phyloP scores from a whole-genome alignment of 176 grass and related monocot genomes.

The Paspalum vaginatum region DNA sequence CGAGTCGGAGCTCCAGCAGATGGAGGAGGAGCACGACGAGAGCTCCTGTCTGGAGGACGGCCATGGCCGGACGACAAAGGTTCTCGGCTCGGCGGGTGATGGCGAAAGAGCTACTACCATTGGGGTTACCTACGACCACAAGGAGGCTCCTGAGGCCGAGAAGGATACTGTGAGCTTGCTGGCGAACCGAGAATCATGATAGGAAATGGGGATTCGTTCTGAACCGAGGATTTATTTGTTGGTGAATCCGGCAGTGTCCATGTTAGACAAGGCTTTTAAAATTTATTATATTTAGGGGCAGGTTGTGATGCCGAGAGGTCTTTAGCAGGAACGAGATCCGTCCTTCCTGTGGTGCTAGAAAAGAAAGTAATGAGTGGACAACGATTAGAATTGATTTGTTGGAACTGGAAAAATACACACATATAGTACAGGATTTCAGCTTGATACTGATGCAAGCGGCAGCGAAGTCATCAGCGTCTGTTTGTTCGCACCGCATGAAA shows the following conservation, averaged over 20 bases:
- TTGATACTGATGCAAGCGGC: background rate
- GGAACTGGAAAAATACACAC: background rate
- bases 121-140: constrained; percentile 14
- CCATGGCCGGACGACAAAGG: constrained; percentile 22
- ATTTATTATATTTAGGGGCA: background rate
- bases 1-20: constrained; percentile 69
- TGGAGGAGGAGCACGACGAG: constrained; percentile 41
- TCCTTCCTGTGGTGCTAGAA: background rate
- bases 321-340: background rate
- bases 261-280: background rate
- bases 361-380: background rate
- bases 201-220: background rate
- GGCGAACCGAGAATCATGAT: constrained; percentile 27
- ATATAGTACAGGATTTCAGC: background rate
- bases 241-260: background rate
- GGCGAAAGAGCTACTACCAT: constrained; percentile 42
- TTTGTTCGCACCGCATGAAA: background rate
- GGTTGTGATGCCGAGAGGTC: background rate
- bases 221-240: background rate
- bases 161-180: constrained; percentile 57
- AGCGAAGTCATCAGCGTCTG: background rate
- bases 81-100: constrained; percentile 7
- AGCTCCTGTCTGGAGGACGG: constrained; percentile 38
- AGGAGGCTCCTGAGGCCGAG: constrained; percentile 39
- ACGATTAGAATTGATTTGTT: background rate